Conservation (phyloP, 2,329 filamentous ascomycete genomes). For the Dichotomopilus funicola region DNA sequence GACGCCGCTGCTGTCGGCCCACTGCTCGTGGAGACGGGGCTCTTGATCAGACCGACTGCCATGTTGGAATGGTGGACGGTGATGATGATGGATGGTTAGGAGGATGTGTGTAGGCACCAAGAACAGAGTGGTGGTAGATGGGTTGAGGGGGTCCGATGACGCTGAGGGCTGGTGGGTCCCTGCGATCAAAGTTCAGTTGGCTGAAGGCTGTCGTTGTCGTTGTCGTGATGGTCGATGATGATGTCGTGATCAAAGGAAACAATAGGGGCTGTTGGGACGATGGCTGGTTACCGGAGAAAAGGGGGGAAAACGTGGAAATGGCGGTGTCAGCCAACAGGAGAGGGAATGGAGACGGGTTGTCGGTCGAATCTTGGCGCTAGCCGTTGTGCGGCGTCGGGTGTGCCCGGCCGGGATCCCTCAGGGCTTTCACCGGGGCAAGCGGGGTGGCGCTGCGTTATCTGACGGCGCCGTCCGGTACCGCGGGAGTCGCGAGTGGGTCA, state of each 20-base stretch:
- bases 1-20: constrained; percentile 1
- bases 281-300: neutral
- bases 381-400: no score
- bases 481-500: no score
- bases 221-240: neutral
- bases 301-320: constrained; percentile 15
- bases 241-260: neutral
- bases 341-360: constrained; percentile 2
- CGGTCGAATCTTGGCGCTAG: neutral
- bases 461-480: no score
- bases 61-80: constrained; percentile 15
- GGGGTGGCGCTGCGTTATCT: no score
- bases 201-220: no score
- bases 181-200: no score
- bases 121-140: constrained; percentile 2
- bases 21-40: constrained; percentile 1
- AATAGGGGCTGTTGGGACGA: neutral
- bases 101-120: neutral
- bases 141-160: constrained; percentile 2
- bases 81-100: neutral
- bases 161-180: neutral
- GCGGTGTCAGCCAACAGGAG: constrained; percentile 18
- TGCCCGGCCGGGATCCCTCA: no score
- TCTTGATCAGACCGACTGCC: constrained; percentile 23
- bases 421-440: no score